Base-by-base conservation (phyloP, 2,329 filamentous ascomycete genomes). In the Fusarium protoensiforme region DNA sequence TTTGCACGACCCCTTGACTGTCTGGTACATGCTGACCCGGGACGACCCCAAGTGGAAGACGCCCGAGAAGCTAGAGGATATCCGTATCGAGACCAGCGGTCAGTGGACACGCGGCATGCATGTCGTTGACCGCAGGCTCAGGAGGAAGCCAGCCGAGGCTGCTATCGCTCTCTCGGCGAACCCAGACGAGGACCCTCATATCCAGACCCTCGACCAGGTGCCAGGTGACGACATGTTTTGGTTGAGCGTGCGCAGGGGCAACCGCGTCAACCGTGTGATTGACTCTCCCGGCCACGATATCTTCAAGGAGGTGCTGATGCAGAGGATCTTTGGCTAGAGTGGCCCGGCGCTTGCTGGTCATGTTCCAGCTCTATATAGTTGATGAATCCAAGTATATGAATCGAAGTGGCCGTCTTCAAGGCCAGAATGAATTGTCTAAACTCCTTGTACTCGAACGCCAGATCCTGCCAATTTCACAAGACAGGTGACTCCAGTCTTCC, bases 61-160 rank as follows among this genome's bases (percentile, higher is more conserved):
- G 18, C 86, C 88, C 2, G 81, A 84, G 16, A 85, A 87, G 65
- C 90, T 86, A 0, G 93, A 97, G 81, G 96, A 99, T 80, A 92
- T 99, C 64, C 89, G 96, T 22, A 87, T 99, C 43, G 96, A 99
- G 84, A 97, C 95, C 0, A 85, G 89, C 3, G 96, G 96, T 2
- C 96, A 98, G 85, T 99, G 96, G 96, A 97, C 95, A 53, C 88
- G 94, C 65, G 96, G 96, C 2, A 95, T 96, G 92, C 95, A 95
- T 79, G 88, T 98, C 35, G 86, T 95, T 43, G 96, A 99, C 85
- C 87, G 91, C 38, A 88, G 96, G 51, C 83, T 84, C 39, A 84
- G 90, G 62, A 85, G 84, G 71, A 90, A 90, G 78, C 86, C 85
- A 7, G 87, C 83, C 13, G 85, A 85, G 69, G 77, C 81, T 13